Conservation (phyloP, 805 yeast genomes). For the Candida coleopterorum region DNA sequence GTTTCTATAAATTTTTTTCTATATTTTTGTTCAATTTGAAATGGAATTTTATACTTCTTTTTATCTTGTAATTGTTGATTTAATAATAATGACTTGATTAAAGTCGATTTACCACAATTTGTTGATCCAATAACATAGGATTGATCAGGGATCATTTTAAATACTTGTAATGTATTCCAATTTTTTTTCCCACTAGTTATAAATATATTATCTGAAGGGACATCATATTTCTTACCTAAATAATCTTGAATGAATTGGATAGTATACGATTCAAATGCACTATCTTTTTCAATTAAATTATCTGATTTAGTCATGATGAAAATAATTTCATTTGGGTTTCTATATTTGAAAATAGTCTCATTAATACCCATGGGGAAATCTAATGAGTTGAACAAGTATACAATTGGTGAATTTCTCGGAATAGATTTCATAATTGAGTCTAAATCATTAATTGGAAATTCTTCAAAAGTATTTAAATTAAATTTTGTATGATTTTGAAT, state of each 20-base stretch:
- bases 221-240: constrained; percentile 24
- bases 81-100: constrained; percentile 45
- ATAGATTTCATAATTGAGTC: constrained; percentile 21
- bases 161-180: constrained; percentile 45
- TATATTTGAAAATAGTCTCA: constrained; percentile 26
- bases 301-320: constrained; percentile 44
- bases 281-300: constrained; percentile 32
- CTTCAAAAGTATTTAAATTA: constrained; percentile 20
- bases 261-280: constrained; percentile 21
- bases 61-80: constrained; percentile 10
- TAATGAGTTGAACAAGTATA: constrained; percentile 59
- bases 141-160: constrained; percentile 31
- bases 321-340: constrained; percentile 30
- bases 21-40: constrained; percentile 7
- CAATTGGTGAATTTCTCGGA: constrained; percentile 44
- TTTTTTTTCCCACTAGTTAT: constrained; percentile 46
- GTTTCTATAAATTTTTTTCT: constrained; percentile 10
- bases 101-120: constrained; percentile 66
- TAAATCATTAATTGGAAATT: constrained; percentile 23
- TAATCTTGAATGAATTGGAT: constrained; percentile 29
- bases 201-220: constrained; percentile 38
- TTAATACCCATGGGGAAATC: constrained; percentile 69
- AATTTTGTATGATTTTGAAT: constrained; percentile 42
- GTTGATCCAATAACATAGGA: constrained; percentile 60
- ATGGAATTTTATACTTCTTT: constrained; percentile 3